Percentiles rank a stretch among this genome's conserved stretches.
Conservation (phyloP, 257 asterid genomes). For the Scutellaria minor region DNA sequence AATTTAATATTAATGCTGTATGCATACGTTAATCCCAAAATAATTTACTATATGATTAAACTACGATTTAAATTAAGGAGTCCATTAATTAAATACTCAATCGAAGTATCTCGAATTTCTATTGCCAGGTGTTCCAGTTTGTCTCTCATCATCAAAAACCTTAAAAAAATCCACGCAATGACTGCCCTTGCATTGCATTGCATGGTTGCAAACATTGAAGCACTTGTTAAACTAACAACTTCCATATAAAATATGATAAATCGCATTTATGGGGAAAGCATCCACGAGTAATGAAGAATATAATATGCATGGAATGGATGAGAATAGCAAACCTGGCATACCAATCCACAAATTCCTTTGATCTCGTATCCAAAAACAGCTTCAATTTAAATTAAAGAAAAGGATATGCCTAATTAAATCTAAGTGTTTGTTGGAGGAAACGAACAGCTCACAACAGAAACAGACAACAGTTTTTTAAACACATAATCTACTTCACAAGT, state of each 20-base stretch:
- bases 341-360: slow-evolving; percentile 41
- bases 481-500: slow-evolving; percentile 34
- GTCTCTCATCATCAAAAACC: slow-evolving; percentile 8
- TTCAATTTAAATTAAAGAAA: not conserved
- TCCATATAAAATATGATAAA: slow-evolving; percentile 5
- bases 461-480: slow-evolving; percentile 24
- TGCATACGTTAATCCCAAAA: slow-evolving; percentile 29
- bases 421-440: slow-evolving; percentile 51
- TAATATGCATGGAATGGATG: slow-evolving; percentile 41
- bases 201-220: slow-evolving; percentile 42
- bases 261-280: slow-evolving; percentile 32
- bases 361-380: slow-evolving; percentile 38
- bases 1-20: slow-evolving; percentile 5
- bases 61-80: not conserved
- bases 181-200: slow-evolving; percentile 22
- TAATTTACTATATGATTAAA: not conserved
- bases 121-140: slow-evolving; percentile 43
- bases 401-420: slow-evolving; percentile 1
- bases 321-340: slow-evolving; percentile 42
- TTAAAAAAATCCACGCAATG: slow-evolving; percentile 32
- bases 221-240: slow-evolving; percentile 14
- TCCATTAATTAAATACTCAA: not conserved
- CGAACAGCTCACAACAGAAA: slow-evolving; percentile 46
- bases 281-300: slow-evolving; percentile 6
- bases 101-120: slow-evolving; percentile 47